A percentile compares a stretch with the other conserved stretches of the same genome.
phyloP scores from a whole-genome alignment of 2,329 filamentous ascomycete genomes.

The Beauveria rudraprayagi region DNA sequence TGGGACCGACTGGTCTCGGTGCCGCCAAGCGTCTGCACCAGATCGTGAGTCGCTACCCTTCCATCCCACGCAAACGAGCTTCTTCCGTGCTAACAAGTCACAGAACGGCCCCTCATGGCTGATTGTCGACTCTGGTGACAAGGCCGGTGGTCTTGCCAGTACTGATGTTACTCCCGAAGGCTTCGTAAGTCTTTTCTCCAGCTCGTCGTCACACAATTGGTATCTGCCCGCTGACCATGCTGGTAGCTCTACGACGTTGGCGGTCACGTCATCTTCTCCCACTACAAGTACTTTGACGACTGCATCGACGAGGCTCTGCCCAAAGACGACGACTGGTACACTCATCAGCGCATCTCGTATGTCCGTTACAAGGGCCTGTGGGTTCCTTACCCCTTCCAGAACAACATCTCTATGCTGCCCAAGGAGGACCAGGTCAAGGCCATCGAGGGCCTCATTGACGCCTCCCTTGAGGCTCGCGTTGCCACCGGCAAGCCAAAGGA shows the following conservation, averaged over 20 bases:
- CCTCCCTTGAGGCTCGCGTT: slow-evolving; percentile 78
- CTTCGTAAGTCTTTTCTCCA: slow-evolving; percentile 64
- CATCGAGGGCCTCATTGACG: slow-evolving; percentile 93
- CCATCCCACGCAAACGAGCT: slow-evolving; percentile 14
- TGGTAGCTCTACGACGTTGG: slow-evolving; percentile 91
- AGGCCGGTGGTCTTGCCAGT: slow-evolving; percentile 88
- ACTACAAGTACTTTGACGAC: slow-evolving; percentile 99
- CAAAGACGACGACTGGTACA: slow-evolving; percentile 91
- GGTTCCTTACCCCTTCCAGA: slow-evolving; percentile 99
- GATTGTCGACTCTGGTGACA: slow-evolving; percentile 87
- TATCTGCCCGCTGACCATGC: slow-evolving; percentile 12
- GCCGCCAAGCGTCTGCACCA: slow-evolving; percentile 96
- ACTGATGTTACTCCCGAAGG: slow-evolving; percentile 93
- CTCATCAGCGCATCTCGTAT: slow-evolving; percentile 97
- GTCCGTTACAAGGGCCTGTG: slow-evolving; percentile 93
- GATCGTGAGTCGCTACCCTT: slow-evolving; percentile 57
- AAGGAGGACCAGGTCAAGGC: slow-evolving; percentile 95
- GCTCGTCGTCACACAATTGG: slow-evolving; percentile 1
- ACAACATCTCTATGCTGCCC: slow-evolving; percentile 97
- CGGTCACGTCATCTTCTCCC: slow-evolving; percentile 97
- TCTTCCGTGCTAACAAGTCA: slow-evolving; percentile 18
- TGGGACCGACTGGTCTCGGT: slow-evolving; percentile 84
- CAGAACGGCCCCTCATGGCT: slow-evolving; percentile 91
- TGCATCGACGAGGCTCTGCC: slow-evolving; percentile 95
- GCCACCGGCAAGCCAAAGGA: slow-evolving; percentile 86